Evolutionary conservation across 805 yeast species (phyloP).

Genomic region (Saccharomyces cerevisiae): DNA sequence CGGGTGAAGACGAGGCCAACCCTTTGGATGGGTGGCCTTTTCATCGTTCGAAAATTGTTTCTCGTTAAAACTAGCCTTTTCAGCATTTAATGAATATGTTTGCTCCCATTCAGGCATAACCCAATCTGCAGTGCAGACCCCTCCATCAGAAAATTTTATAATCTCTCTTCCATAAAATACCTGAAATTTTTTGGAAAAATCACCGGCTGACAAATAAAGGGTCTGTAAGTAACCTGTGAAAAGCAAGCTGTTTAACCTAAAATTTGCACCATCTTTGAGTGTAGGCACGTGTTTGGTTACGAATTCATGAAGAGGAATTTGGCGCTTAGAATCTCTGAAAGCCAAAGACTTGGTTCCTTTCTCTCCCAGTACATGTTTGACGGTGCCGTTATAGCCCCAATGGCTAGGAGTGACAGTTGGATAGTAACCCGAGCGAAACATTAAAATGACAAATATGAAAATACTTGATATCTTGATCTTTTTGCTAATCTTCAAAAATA

Average conservation of each 20-base stretch:
- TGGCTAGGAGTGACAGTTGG: conserved; percentile 21
- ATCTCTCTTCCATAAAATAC: conserved; percentile 70
- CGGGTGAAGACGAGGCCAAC: conserved; percentile 54
- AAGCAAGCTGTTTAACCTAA: conserved; percentile 52
- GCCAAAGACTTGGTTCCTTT: conserved; percentile 14
- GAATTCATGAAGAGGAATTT: conserved; percentile 16
- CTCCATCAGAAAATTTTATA: conserved; percentile 52
- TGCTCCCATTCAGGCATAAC: conserved; percentile 31
- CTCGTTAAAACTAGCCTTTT: conserved; percentile 12
- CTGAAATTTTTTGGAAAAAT: conserved; percentile 40
- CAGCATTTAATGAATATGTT: conserved; percentile 8
- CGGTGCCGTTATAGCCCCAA: conserved; percentile 30
- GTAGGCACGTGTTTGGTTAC: conserved; percentile 34
- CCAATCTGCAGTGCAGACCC: conserved; percentile 69
- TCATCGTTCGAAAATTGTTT: conserved; percentile 26
- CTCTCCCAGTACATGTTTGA: conserved; percentile 20
- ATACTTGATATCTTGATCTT: background rate
- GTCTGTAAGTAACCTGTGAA: conserved; percentile 75
- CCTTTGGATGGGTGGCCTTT: conserved; percentile 38
- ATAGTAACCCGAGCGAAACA: background rate
- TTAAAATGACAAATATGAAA: background rate
- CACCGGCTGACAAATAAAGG: conserved; percentile 49
- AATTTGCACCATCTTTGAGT: conserved; percentile 38
- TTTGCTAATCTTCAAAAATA: background rate
- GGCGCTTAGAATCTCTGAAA: conserved; percentile 12